Percentiles rank a stretch among this genome's conserved stretches.
These are phyloP conservation scores for Hyparrhenia diplandra DNA, from an alignment of 176 grass and related monocot genomes.

Conservation along the genomic window DNA sequence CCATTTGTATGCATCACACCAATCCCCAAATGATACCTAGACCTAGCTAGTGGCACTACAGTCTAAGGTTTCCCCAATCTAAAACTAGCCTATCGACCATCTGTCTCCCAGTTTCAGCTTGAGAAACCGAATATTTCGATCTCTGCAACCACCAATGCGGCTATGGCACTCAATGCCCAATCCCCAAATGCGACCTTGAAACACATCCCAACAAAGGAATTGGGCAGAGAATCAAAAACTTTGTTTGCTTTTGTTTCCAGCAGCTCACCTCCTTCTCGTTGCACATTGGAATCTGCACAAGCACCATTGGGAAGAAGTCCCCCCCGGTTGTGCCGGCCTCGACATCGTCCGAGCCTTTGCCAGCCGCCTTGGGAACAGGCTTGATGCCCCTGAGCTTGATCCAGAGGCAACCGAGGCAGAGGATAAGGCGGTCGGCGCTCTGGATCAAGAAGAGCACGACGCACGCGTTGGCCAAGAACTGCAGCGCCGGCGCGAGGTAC, in stretches of 20 bases:
- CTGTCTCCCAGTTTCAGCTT: conserved; percentile 12
- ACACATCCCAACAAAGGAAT: conserved; percentile 23
- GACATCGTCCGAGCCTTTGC: conserved; percentile 39
- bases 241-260: not conserved
- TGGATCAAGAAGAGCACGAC: conserved; percentile 85
- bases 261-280: conserved; percentile 94
- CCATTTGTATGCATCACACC: conserved; percentile 23
- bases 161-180: conserved; percentile 24
- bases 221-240: not conserved
- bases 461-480: conserved; percentile 71
- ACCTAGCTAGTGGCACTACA: conserved; percentile 7
- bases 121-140: conserved; percentile 37
- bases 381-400: conserved; percentile 75
- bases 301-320: conserved; percentile 87
- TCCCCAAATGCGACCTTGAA: conserved; percentile 17
- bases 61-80: conserved; percentile 28
- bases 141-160: conserved; percentile 23
- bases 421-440: conserved; percentile 63
- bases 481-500: conserved; percentile 64
- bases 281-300: conserved; percentile 97
- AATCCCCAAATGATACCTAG: conserved; percentile 23
- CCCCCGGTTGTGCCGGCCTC: conserved; percentile 2
- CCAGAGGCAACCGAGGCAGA: conserved; percentile 86
- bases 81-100: not conserved
- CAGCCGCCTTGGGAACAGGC: conserved; percentile 29